Evolutionary conservation across 2,329 filamentous ascomycete species (phyloP).

Genomic region (Harringtonia aguacate): DNA sequence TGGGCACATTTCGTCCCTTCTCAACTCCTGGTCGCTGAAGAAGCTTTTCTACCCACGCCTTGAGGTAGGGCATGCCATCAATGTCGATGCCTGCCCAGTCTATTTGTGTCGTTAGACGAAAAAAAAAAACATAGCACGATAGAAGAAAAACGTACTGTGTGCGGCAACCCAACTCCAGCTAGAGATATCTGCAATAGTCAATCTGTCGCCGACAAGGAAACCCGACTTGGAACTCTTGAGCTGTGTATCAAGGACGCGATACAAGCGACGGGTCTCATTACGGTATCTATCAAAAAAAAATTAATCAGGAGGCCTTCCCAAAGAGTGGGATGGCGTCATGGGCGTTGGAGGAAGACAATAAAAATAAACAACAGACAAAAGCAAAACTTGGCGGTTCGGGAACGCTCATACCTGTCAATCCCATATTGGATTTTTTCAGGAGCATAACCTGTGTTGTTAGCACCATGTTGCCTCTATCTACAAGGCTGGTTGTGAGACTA

Average conservation of each 20-base stretch:
- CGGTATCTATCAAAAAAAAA: constrained; percentile 36
- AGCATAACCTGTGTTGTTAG: constrained; percentile 48
- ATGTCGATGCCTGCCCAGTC: constrained; percentile 59
- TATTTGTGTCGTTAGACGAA: constrained; percentile 58
- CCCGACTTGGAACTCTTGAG: constrained; percentile 46
- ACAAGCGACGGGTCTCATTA: constrained; percentile 76
- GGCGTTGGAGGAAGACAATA: too few relatives aligned
- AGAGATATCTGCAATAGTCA: constrained; percentile 69
- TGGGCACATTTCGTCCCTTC: constrained; percentile 60
- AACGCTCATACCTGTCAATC: constrained; percentile 55
- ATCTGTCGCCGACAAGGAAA: constrained; percentile 55
- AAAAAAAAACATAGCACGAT: constrained; percentile 56
- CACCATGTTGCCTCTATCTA: too few relatives aligned
- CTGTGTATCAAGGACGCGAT: constrained; percentile 64
- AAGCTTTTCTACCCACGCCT: constrained; percentile 68
- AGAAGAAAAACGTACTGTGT: constrained; percentile 37
- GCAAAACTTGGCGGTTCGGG: too few relatives aligned
- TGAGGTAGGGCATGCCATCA: constrained; percentile 62
- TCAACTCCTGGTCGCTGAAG: constrained; percentile 59
- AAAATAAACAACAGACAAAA: too few relatives aligned
- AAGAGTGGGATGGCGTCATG: too few relatives aligned
- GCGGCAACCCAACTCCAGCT: constrained; percentile 67
- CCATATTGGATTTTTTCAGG: constrained; percentile 76
- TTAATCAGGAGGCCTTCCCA: too few relatives aligned
- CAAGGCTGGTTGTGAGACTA: not conserved